A percentile compares a stretch with the other conserved stretches of the same genome.
Conservation (phyloP, 2,329 filamentous ascomycete genomes). For the Ophiosphaerella narmari region DNA sequence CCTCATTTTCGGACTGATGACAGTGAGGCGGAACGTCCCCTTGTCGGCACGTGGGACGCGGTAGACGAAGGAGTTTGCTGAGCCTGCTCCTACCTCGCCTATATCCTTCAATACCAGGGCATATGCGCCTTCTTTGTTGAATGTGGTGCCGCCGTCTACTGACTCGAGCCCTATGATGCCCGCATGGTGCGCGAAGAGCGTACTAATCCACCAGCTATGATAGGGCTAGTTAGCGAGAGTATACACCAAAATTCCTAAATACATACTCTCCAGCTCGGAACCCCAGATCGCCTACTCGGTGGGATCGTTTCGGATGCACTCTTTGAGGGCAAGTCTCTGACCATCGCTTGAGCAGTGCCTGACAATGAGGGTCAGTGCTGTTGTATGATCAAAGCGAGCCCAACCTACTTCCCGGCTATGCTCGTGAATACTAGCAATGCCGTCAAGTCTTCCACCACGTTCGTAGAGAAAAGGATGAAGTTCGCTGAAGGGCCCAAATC, state of each 20-base stretch:
- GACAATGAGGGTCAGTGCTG: not conserved
- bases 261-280: conserved; percentile 55
- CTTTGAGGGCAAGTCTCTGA: conserved; percentile 36
- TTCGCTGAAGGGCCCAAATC: conserved; percentile 45
- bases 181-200: conserved; percentile 53
- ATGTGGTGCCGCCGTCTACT: conserved; percentile 50
- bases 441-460: conserved; percentile 49
- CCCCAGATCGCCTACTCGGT: conserved; percentile 48
- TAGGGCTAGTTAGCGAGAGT: conserved; percentile 8
- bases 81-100: conserved; percentile 44
- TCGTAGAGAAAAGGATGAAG: conserved; percentile 50
- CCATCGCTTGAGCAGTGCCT: conserved; percentile 44
- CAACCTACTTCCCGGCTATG: conserved; percentile 43
- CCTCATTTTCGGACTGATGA: conserved; percentile 47
- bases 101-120: conserved; percentile 50
- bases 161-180: conserved; percentile 53
- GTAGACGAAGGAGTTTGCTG: conserved; percentile 48
- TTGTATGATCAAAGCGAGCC: not conserved
- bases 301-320: conserved; percentile 35
- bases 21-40: conserved; percentile 51
- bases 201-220: conserved; percentile 56
- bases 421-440: conserved; percentile 46
- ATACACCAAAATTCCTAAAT: not conserved
- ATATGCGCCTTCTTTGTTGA: conserved; percentile 50
- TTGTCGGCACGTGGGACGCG: conserved; percentile 46